Conservation (phyloP, 805 yeast genomes). For the Torulaspora franciscae region DNA sequence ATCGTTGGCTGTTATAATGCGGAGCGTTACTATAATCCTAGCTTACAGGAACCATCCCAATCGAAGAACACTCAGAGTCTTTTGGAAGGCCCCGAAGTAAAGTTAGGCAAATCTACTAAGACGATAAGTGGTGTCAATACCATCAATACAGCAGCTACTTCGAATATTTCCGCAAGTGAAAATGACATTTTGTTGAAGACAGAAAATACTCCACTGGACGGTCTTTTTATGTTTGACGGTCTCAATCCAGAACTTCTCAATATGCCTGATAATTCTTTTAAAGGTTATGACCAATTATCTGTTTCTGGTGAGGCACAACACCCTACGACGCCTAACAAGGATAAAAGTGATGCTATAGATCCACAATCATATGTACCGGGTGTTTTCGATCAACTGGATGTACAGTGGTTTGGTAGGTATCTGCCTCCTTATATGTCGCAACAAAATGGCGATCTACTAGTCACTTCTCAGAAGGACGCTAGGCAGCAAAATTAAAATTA, state of each 20-base stretch:
- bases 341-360: conserved; percentile 5
- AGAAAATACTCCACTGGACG: conserved; percentile 9
- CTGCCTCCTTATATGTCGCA: conserved; percentile 75
- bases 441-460: conserved; percentile 9
- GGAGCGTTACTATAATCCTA: conserved; percentile 27
- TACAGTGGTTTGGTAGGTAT: conserved; percentile 77
- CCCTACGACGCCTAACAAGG: not conserved
- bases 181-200: conserved; percentile 8
- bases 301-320: conserved; percentile 2
- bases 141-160: conserved; percentile 19
- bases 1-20: conserved; percentile 4
- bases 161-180: conserved; percentile 10
- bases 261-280: conserved; percentile 7
- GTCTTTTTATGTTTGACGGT: conserved; percentile 8
- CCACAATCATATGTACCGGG: conserved; percentile 54
- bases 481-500: not conserved
- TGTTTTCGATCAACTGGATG: conserved; percentile 77
- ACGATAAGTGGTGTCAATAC: conserved; percentile 22
- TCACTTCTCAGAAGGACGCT: conserved; percentile 5
- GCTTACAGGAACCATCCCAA: conserved; percentile 16
- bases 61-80: conserved; percentile 2
- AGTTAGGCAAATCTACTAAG: conserved; percentile 7
- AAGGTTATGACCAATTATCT: conserved; percentile 8
- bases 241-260: conserved; percentile 4
- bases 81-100: not conserved